A percentile compares a stretch with the other conserved stretches of the same genome.
These are phyloP conservation scores for Serendipita vermifera DNA, from an alignment of 768 basidiomycete species.

Conservation along the genomic window DNA sequence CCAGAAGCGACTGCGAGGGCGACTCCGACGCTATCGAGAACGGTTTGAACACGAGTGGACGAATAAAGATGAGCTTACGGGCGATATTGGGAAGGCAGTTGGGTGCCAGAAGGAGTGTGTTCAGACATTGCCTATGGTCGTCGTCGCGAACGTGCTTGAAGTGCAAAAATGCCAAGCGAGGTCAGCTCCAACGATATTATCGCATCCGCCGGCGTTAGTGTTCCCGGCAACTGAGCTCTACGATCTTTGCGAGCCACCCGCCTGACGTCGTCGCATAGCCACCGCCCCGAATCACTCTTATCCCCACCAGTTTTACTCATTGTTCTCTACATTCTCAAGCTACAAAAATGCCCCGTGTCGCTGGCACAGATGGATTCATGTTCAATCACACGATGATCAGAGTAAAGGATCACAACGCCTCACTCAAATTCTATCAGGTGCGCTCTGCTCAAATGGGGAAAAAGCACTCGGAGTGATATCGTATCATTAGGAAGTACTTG, in stretches of 20 bases:
- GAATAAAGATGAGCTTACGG: constrained; percentile 11
- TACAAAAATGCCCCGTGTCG: constrained; percentile 43
- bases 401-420: constrained; percentile 74
- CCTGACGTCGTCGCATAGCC: too few species aligned
- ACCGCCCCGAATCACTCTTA: too few species aligned
- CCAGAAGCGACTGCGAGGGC: constrained; percentile 67
- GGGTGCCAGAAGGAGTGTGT: neutral
- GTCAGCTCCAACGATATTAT: too few species aligned
- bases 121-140: neutral
- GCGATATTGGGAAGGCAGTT: constrained; percentile 13
- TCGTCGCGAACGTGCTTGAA: too few species aligned
- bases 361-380: constrained; percentile 57
- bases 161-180: too few species aligned
- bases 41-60: neutral
- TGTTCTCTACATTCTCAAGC: neutral
- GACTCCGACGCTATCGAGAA: constrained; percentile 53
- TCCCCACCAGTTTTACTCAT: neutral
- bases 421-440: constrained; percentile 71
- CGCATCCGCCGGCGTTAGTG: too few species aligned
- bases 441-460: constrained; percentile 15
- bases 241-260: too few species aligned
- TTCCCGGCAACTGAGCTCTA: too few species aligned
- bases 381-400: constrained; percentile 85
- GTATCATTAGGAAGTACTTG: neutral
- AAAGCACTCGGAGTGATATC: neutral